Evolutionary conservation across 371 early-diverging fungal species (phyloP), one percentile per base, ranked within the genome.

Genomic region (Rhizopus arrhizus): DNA sequence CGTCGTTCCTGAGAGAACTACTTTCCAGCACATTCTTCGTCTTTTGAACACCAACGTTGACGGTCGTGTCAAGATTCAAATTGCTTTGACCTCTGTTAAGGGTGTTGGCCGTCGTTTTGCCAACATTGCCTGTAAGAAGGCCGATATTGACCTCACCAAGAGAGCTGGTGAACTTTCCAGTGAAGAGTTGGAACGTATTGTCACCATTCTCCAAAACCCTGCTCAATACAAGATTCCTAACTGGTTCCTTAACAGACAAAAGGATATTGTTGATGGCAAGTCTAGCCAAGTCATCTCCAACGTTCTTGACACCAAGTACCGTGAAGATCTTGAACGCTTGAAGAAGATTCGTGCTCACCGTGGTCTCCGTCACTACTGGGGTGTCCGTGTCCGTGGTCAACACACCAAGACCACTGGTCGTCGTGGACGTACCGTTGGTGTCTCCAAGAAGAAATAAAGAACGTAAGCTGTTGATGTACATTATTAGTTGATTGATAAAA

Each of bases 31-130:
- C 89, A 99, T 99, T 85, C 85, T 98, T 73, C 99, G 99, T 96
- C 89, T 99, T 66, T 93, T 96, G 76, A 99, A 99, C 92, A 99
- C 99, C 79, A 99, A 99, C 89, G 91, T 99, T 76, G 95, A 99
- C 80, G 99, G 99, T 71, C 93, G 92, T 79, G 87, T 87, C 73
- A 97, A 95, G 85, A 86, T 97, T 75, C 89, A 92, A 85, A 95
- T 90, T 85, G 97, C 99, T 72, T 81, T 99, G 78, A 98, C 98
- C 65, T 83, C 89, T 78, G 97, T 99, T 83, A 94, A 93, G 89
- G 99, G 99, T 89, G 91, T 98, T 64, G 99, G 99, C 84, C 91
- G 95, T 70, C 91, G 99, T 77, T 97, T 96, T 85, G 84, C 99
- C 78, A 95, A 93, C 91, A 80, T 97, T 73, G 95, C 96, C 65